A percentile compares a stretch with the other conserved stretches of the same genome.
These are phyloP conservation scores for Aspergillus steynii DNA, from an alignment of 495 filamentous ascomycete genomes.

Conservation along the genomic window DNA sequence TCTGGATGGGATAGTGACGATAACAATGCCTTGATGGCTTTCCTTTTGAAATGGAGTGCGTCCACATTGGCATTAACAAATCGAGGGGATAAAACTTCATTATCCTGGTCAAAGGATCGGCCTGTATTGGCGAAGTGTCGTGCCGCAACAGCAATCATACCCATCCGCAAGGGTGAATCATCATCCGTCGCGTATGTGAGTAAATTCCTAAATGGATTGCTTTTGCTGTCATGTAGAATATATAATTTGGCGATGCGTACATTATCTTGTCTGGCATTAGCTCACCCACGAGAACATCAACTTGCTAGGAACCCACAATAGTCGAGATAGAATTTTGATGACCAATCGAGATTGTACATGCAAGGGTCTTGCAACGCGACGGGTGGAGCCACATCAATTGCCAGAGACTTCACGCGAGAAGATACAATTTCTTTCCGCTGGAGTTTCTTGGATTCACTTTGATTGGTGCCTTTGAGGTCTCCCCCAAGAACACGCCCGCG, in stretches of 20 bases:
- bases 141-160: conserved; percentile 55
- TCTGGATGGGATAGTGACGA: conserved; percentile 25
- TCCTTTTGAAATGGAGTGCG: conserved; percentile 52
- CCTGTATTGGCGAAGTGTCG: conserved; percentile 51
- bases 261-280: conserved; percentile 37
- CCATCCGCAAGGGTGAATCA: conserved; percentile 49
- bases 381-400: conserved; percentile 5
- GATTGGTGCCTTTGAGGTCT: background rate
- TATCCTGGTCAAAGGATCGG: conserved; percentile 23
- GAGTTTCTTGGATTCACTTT: background rate
- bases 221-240: conserved; percentile 52
- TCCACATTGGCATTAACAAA: conserved; percentile 33
- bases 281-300: background rate
- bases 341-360: conserved; percentile 30
- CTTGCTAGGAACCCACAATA: conserved; percentile 40
- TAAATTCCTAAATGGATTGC: conserved; percentile 56
- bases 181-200: conserved; percentile 48
- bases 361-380: conserved; percentile 37
- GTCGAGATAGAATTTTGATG: conserved; percentile 47
- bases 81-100: conserved; percentile 13
- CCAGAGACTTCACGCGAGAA: background rate
- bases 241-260: conserved; percentile 55
- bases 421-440: conserved; percentile 1
- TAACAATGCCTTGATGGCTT: conserved; percentile 48
- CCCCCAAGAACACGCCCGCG: conserved; percentile 13